These are phyloP conservation scores for Colletotrichum shisoi DNA, from an alignment of 2,329 filamentous ascomycete genomes.

Conservation along the genomic window DNA sequence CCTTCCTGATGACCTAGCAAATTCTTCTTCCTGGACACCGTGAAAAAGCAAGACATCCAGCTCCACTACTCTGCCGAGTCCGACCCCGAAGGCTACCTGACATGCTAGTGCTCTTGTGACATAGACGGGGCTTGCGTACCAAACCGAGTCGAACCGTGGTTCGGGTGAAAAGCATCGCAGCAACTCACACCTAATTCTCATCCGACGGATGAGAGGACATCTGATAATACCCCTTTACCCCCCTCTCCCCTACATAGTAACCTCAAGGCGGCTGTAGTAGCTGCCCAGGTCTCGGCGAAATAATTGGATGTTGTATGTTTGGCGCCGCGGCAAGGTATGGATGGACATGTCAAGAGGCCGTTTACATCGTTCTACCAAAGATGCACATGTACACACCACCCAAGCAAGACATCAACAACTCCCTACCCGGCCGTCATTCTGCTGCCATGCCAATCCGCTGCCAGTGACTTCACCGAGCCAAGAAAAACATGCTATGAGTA, in stretches of 20 bases:
- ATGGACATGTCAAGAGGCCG: not conserved
- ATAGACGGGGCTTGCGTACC: not conserved
- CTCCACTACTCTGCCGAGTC: not conserved
- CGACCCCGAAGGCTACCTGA: not conserved
- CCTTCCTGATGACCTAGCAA: too few relatives aligned
- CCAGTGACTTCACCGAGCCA: slow-evolving; percentile 12
- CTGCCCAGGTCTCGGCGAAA: not conserved
- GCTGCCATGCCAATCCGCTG: slow-evolving; percentile 10
- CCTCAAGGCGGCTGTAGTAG: not conserved
- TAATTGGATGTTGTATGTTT: not conserved
- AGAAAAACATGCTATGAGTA: slow-evolving; percentile 25
- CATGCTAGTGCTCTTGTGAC: not conserved
- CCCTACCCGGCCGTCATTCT: not conserved
- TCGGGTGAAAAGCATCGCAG: not conserved
- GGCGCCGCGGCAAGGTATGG: not conserved
- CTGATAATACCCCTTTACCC: too few relatives aligned
- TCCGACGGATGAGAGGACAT: not conserved
- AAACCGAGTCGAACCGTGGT: not conserved
- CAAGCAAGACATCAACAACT: slow-evolving; percentile 9
- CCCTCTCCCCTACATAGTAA: too few relatives aligned
- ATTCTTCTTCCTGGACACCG: too few relatives aligned
- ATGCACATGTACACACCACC: slow-evolving; percentile 18
- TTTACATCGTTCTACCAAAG: slow-evolving; percentile 3
- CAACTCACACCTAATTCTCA: not conserved
- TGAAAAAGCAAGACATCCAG: too few relatives aligned